These are phyloP conservation scores for Nicotiana paniculata DNA, from an alignment of 257 asterid species.

Conservation along the genomic window DNA sequence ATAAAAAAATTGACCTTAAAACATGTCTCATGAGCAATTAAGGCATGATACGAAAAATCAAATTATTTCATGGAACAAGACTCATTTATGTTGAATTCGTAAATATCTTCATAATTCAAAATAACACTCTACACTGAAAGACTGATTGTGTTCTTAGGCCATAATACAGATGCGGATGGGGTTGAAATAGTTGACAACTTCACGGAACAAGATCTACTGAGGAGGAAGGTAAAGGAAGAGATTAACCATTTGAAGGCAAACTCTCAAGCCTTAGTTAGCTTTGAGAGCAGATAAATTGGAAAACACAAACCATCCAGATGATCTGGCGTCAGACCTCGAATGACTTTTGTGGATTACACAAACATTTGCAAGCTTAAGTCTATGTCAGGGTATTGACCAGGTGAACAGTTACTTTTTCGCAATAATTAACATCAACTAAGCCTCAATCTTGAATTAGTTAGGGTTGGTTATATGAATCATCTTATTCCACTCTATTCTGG, in stretches of 20 bases:
- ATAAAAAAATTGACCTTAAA: not conserved
- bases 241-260: not conserved
- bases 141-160: not conserved
- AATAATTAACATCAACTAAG: not conserved
- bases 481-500: not conserved
- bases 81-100: not conserved
- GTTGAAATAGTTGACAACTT: not conserved
- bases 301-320: conserved; percentile 3
- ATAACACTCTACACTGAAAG: not conserved
- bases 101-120: not conserved
- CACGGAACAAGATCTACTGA: not conserved
- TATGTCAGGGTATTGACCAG: not conserved
- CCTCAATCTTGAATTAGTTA: not conserved
- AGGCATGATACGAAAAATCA: not conserved
- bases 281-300: not conserved
- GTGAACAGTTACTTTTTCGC: not conserved
- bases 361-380: not conserved
- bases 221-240: not conserved
- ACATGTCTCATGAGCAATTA: not conserved
- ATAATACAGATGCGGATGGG: not conserved
- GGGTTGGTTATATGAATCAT: not conserved
- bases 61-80: not conserved
- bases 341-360: not conserved
- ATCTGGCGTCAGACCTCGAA: not conserved
- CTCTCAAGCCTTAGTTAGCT: not conserved